Evolutionary conservation across 2,329 filamentous ascomycete species (phyloP).

Genomic region (Curvularia hawaiiensis): DNA sequence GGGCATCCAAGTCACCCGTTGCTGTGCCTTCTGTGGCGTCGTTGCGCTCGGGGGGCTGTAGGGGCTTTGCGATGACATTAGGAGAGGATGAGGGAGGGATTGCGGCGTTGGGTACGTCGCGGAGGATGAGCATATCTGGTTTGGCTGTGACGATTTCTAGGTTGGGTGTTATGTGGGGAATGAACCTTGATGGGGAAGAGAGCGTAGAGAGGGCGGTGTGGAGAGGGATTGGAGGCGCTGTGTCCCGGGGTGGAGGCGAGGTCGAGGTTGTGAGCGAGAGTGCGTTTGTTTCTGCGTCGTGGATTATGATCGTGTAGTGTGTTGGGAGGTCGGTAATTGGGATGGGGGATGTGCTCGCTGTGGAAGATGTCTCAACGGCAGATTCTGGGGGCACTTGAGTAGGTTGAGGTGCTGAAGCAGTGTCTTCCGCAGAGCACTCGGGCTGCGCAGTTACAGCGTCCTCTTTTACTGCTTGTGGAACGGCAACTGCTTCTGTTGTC

Average conservation of each 20-base stretch:
- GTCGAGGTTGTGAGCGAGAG: conserved; percentile 35
- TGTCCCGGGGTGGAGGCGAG: conserved; percentile 20
- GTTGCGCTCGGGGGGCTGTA: not conserved
- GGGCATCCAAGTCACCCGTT: not conserved
- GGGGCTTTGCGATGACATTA: not conserved
- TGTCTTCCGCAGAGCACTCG: not conserved
- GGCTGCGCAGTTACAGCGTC: not conserved
- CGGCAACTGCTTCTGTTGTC: not conserved
- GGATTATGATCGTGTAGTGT: conserved; percentile 35
- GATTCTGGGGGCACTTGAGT: not conserved
- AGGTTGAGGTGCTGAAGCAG: not conserved
- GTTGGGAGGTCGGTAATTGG: conserved; percentile 8
- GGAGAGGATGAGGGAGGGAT: not conserved
- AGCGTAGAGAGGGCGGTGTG: conserved; percentile 37
- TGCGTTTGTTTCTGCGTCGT: conserved; percentile 34
- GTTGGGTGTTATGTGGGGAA: conserved; percentile 34
- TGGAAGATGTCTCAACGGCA: not conserved
- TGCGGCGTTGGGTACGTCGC: conserved; percentile 13
- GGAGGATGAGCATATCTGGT: conserved; percentile 40
- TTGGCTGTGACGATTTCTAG: conserved; percentile 39
- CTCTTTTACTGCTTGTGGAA: not conserved
- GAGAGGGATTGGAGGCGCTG: conserved; percentile 28
- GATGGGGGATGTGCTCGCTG: not conserved
- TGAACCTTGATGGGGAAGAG: conserved; percentile 34
- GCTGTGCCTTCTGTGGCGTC: not conserved